Evolutionary conservation across 2,329 filamentous ascomycete species (phyloP).

Genomic region (Xylaria hypoxylon): DNA sequence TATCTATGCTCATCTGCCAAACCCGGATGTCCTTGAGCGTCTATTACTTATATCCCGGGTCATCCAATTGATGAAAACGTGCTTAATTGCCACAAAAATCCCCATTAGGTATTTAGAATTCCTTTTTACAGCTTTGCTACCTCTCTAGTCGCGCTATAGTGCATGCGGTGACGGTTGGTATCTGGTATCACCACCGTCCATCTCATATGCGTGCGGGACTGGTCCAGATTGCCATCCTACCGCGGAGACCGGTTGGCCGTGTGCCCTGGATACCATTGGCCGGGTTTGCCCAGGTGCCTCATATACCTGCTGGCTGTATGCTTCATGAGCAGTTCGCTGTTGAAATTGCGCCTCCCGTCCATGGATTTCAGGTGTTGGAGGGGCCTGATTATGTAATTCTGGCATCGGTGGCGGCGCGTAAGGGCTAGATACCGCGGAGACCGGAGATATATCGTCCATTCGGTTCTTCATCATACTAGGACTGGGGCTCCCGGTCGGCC

Average conservation of each 20-base stretch:
- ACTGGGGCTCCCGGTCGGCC: constrained; percentile 35
- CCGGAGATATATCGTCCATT: constrained; percentile 44
- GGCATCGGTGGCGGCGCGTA: constrained; percentile 37
- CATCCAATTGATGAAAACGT: not conserved
- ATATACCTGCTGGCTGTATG: constrained; percentile 43
- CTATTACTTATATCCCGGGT: constrained; percentile 6
- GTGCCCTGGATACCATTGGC: constrained; percentile 39
- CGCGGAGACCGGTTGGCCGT: constrained; percentile 42
- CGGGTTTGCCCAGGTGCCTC: constrained; percentile 42
- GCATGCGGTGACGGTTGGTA: constrained; percentile 15
- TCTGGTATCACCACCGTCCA: constrained; percentile 40
- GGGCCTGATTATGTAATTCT: constrained; percentile 41
- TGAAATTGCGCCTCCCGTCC: constrained; percentile 35
- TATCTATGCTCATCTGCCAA: not conserved
- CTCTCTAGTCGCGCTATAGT: not conserved
- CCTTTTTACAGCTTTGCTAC: not conserved
- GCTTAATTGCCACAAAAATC: not conserved
- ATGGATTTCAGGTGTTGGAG: constrained; percentile 36
- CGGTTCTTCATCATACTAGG: constrained; percentile 36
- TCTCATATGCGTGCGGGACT: constrained; percentile 44
- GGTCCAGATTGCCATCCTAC: constrained; percentile 48
- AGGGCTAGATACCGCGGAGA: constrained; percentile 45
- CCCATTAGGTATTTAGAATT: not conserved
- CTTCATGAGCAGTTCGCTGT: constrained; percentile 36
- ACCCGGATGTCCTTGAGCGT: not conserved